Conservation (phyloP, 164 flowering plant species). For the Annona cherimola region DNA sequence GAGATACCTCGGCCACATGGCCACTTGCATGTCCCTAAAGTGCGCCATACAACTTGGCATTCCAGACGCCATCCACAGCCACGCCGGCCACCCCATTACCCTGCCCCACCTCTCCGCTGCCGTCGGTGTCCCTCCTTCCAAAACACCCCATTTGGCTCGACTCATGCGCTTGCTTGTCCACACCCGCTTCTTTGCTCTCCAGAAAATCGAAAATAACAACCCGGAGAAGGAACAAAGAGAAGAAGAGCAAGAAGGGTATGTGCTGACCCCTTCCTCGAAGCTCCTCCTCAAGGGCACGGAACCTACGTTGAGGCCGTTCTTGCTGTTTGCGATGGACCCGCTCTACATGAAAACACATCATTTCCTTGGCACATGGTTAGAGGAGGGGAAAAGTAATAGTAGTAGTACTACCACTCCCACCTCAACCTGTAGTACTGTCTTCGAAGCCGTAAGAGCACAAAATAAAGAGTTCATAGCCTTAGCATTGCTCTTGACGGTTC, state of each 20-base stretch:
- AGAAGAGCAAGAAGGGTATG: too few species aligned
- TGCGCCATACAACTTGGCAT: constrained; percentile 10
- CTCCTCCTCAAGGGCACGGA: not conserved
- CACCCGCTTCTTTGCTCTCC: constrained; percentile 9
- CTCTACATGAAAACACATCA: constrained; percentile 15
- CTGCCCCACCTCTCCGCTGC: not conserved
- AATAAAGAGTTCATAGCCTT: too few species aligned
- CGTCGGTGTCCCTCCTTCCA: not conserved
- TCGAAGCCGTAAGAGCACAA: too few species aligned
- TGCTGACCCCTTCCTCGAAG: constrained; percentile 9
- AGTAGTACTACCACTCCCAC: too few species aligned
- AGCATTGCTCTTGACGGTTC: too few species aligned
- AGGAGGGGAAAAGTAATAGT: too few species aligned
- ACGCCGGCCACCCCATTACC: constrained; percentile 8
- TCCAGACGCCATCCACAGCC: constrained; percentile 6
- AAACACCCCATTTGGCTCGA: constrained; percentile 7
- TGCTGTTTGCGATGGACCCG: constrained; percentile 24
- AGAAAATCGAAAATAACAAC: not conserved
- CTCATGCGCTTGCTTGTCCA: constrained; percentile 19
- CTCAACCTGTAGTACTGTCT: too few species aligned
- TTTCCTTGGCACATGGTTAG: constrained; percentile 20
- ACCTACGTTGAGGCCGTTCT: constrained; percentile 6
- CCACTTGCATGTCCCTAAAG: constrained; percentile 11
- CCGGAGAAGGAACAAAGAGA: not conserved
- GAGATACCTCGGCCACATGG: not conserved